Conservation (phyloP, 768 basidiomycete genomes). For the Mycena metata region DNA sequence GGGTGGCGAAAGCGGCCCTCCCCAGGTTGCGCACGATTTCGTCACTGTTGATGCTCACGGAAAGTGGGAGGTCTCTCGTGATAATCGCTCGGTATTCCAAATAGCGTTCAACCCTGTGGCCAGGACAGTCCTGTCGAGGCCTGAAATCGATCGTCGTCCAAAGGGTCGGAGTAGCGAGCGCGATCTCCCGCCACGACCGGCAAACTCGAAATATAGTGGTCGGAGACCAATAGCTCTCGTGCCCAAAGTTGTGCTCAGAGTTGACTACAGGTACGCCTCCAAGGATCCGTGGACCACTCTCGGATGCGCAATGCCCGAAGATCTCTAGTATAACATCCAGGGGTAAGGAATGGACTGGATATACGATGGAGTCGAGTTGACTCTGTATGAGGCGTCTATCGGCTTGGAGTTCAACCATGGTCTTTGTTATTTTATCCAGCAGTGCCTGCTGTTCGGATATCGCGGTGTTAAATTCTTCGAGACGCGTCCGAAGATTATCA, state of each 20-base stretch:
- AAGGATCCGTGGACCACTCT: too few relatives aligned
- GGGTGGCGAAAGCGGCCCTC: not conserved
- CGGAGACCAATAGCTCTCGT: not conserved
- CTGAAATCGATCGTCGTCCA: constrained; percentile 7
- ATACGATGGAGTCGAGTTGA: constrained; percentile 1
- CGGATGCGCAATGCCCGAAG: not conserved
- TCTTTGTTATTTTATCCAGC: not conserved
- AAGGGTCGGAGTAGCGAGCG: not conserved
- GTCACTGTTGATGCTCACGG: not conserved
- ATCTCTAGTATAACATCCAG: constrained; percentile 5
- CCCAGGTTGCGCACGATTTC: not conserved
- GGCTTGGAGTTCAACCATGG: too few relatives aligned
- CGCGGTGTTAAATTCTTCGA: not conserved
- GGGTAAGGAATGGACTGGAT: constrained; percentile 6
- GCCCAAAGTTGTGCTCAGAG: too few relatives aligned
- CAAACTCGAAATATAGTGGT: not conserved
- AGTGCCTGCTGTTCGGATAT: not conserved
- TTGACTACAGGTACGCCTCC: too few relatives aligned
- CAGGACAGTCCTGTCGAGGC: too few relatives aligned
- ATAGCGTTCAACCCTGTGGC: not conserved
- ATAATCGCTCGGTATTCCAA: not conserved
- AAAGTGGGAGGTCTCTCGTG: not conserved
- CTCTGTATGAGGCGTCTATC: not conserved
- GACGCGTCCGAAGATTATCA: constrained; percentile 12
- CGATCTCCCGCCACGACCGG: constrained; percentile 17